Conservation (phyloP, 164 flowering plant species). For the Euptelea pleiosperma region DNA sequence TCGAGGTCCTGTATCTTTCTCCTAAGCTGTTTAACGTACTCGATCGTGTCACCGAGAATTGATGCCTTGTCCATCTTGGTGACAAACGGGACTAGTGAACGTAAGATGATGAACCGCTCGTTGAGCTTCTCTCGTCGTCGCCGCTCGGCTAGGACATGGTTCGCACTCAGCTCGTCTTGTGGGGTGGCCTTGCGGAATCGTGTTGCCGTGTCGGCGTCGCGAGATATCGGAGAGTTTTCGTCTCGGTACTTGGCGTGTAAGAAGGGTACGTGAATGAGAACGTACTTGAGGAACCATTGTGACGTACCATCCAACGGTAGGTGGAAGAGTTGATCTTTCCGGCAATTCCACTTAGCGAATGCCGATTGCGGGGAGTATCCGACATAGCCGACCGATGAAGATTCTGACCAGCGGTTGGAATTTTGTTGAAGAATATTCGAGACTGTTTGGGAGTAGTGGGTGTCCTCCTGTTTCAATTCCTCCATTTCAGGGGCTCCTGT, state of each 20-base stretch:
- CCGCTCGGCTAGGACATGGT: conserved; percentile 76
- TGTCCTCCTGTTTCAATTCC: conserved; percentile 53
- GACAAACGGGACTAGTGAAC: conserved; percentile 80
- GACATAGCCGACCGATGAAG: conserved; percentile 25
- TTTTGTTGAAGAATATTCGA: conserved; percentile 62
- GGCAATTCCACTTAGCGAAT: conserved; percentile 52
- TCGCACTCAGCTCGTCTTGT: conserved; percentile 72
- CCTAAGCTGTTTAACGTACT: conserved; percentile 83
- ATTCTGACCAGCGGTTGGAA: conserved; percentile 35
- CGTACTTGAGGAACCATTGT: conserved; percentile 74
- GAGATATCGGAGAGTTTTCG: conserved; percentile 35
- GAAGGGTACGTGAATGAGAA: conserved; percentile 66
- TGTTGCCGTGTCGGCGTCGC: conserved; percentile 23
- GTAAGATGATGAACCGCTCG: conserved; percentile 60
- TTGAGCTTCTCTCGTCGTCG: conserved; percentile 76
- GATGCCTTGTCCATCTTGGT: conserved; percentile 99
- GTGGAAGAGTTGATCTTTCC: conserved; percentile 27
- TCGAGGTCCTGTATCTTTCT: conserved; percentile 76
- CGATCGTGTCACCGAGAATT: conserved; percentile 90
- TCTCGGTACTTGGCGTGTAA: conserved; percentile 53
- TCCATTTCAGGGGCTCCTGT: conserved; percentile 32
- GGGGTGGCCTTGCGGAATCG: conserved; percentile 35
- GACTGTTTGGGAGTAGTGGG: conserved; percentile 79
- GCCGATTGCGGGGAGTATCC: conserved; percentile 45
- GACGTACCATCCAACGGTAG: conserved; percentile 35